Evolutionary conservation across 768 basidiomycete species (phyloP).

Genomic region (Clitopilus hobsonii): DNA sequence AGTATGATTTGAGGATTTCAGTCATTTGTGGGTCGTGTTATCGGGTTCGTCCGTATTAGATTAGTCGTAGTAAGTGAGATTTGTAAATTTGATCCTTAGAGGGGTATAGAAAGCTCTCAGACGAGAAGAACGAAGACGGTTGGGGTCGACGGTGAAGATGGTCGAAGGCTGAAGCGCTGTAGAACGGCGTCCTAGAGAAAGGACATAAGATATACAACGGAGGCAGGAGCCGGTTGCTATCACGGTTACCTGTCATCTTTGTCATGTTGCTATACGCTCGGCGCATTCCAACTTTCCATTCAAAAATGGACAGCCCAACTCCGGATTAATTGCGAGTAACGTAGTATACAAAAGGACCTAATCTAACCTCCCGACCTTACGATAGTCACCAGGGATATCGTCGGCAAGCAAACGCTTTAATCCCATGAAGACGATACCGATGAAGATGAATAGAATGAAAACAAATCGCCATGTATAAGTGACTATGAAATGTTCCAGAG

Average conservation of each 20-base stretch:
- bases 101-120: neutral
- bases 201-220: neutral
- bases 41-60: neutral
- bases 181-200: neutral
- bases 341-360: slow-evolving; percentile 7
- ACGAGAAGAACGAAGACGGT: neutral
- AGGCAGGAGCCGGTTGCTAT: neutral
- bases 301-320: neutral
- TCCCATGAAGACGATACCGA: slow-evolving; percentile 24
- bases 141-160: neutral
- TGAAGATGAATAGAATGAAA: slow-evolving; percentile 21
- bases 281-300: neutral
- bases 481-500: slow-evolving; percentile 31
- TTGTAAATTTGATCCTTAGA: neutral
- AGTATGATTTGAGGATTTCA: slow-evolving; percentile 40
- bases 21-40: slow-evolving; percentile 37
- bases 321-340: neutral
- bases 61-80: neutral
- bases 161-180: neutral
- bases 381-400: slow-evolving; percentile 18
- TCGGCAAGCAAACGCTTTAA: slow-evolving; percentile 18
- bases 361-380: slow-evolving; percentile 25
- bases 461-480: slow-evolving; percentile 28
- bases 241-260: neutral
- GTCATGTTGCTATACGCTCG: neutral